Evolutionary conservation across 2,329 filamentous ascomycete species (phyloP), one percentile per base, ranked within the genome.

Genomic region (Didymella segeticola): DNA sequence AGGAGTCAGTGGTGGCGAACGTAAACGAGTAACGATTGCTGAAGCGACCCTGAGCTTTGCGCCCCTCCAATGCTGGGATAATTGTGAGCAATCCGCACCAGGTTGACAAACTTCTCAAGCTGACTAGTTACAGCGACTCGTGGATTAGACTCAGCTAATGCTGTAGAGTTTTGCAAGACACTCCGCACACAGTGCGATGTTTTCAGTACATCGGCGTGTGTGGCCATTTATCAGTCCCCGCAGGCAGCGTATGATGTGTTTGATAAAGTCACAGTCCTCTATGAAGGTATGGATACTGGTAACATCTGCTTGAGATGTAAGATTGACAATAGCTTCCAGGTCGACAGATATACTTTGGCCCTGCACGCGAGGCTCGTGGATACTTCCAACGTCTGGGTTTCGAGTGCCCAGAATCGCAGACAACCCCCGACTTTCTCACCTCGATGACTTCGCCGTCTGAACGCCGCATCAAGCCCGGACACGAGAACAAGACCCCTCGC

Each of bases 11-110:
- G 89, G 89, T 68, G 89, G 89, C 68, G 88, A 91, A 79, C 81
- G 87, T 70, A 93, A 95, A 77, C 86, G 91, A 70, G 90, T 96
- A 5, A 89, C 86, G 37, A 91, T 95, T 57, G 89, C 89, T 1
- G 90, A 95, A 74, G 90, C 90, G 61, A 82, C 88, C 56, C 78
- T 92, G 9, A 87, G 87, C 14, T 78, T 80, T 26, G 83, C 84
- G 0, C 82, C 82, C 0, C 72, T 86, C 1, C 87, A 90, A 69
- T 88, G 86, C 56, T 95, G 90, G 90, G 91, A 91, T 67, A 91
- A 91, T 77, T 87, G 83, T 33, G n/a, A n/a, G n/a, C n/a, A n/a
- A n/a, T n/a, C n/a, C n/a, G n/a, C n/a, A n/a, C n/a, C n/a, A n/a
- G n/a, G n/a, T n/a, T n/a, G n/a, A n/a, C n/a, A n/a, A n/a, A n/a